Conservation (phyloP, 768 basidiomycete species). For the Agaricus subrufescens region DNA sequence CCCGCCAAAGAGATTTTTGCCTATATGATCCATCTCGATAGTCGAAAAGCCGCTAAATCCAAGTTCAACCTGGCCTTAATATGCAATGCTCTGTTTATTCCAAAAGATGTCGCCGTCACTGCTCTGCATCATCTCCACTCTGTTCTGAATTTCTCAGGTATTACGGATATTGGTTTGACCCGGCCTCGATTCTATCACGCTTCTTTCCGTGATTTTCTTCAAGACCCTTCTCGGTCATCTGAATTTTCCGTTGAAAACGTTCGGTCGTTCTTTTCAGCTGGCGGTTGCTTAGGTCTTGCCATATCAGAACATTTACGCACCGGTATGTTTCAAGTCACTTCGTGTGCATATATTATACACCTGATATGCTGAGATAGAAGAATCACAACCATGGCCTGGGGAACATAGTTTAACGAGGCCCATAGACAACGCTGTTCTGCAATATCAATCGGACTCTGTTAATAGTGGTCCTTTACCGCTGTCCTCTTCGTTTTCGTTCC, state of each 20-base stretch:
- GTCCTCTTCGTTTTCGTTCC: too few species aligned
- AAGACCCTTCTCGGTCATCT: neutral
- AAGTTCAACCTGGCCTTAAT: neutral
- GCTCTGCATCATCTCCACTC: constrained; percentile 1
- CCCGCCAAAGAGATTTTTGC: neutral
- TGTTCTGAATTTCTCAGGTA: neutral
- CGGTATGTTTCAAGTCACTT: too few species aligned
- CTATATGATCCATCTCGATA: neutral
- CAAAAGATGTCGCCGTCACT: neutral
- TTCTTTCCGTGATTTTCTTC: constrained; percentile 1
- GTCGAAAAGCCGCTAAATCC: neutral
- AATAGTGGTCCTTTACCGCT: too few species aligned
- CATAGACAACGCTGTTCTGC: too few species aligned
- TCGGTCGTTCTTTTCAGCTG: too few species aligned
- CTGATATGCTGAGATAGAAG: too few species aligned
- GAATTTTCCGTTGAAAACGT: neutral
- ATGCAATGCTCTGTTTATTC: neutral
- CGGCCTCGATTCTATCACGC: constrained; percentile 4
- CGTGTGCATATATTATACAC: too few species aligned
- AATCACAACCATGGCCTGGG: too few species aligned
- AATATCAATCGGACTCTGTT: too few species aligned
- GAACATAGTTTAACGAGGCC: too few species aligned
- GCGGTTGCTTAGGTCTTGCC: too few species aligned
- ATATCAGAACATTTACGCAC: too few species aligned
- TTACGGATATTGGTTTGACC: neutral